Base-by-base conservation (phyloP, 441 rosid genomes). In the Macaranga tanarius region DNA sequence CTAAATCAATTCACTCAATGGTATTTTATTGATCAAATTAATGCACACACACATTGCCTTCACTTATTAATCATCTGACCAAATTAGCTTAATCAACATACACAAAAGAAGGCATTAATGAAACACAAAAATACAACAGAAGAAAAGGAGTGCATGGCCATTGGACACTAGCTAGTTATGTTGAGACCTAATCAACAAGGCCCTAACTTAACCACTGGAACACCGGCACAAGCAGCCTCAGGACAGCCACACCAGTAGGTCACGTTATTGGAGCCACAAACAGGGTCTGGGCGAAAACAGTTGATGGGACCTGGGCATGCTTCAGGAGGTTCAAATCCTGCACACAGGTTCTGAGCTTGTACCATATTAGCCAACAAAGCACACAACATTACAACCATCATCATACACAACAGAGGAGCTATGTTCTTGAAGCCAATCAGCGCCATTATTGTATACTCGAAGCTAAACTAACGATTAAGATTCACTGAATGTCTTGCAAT, bases 221-320 rank as follows among this genome's bases (percentile, higher is more conserved):
- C 91, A 10, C 93, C 89, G 22, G 88, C 86, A 28, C 95, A 93
- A 8, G 78, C 75, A 9, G 98, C 97, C 40, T 91, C 93, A 5
- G 82, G 84, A 70, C 98, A 89, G 28, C 98, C 98, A 59, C 98
- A 92, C 90, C 85, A 77, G 73, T 92, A 92, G 62, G 94, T 92
- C 28, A 92, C 87, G 38, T 92, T 92, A 67, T 92, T 81, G 1
- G 72, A 86, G 47, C 97, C 97, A 48, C 98, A 92, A 5, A 89
- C 98, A 0, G 93, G 98, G 79, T 89, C 95, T 50, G 88, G 67
- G 31, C 91, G 82, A 31, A 93, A 83, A 79, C 97, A 92, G 44
- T 74, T 87, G 31, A 89, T 78, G 1, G 92, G 78, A 3, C 65
- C 79, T 5, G 88, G 74, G 62, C 97, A 92, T 5, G 77, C 69